Evolutionary conservation across 306 rosid genomes (phyloP).

Genomic region (Sicyos edulis): DNA sequence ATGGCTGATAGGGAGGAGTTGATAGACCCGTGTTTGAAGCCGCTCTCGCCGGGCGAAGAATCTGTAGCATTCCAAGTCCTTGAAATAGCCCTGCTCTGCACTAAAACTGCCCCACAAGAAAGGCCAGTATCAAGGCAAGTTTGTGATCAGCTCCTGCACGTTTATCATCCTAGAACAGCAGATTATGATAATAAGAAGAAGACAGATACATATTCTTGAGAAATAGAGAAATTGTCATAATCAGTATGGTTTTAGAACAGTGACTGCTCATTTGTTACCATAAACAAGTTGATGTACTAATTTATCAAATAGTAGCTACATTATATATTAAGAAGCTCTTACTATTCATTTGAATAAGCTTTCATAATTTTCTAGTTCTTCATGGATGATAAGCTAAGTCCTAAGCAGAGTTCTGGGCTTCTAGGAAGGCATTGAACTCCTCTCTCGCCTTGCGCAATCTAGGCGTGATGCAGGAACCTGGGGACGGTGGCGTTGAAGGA

Average conservation of each 20-base stretch:
- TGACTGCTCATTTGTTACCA: background rate
- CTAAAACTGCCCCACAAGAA: conserved; percentile 63
- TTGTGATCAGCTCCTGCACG: conserved; percentile 64
- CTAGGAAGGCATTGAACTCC: conserved; percentile 25
- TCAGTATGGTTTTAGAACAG: background rate
- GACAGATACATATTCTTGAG: conserved; percentile 16
- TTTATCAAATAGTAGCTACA: background rate
- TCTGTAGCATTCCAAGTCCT: conserved; percentile 67
- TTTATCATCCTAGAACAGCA: conserved; percentile 39
- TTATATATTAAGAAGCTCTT: background rate
- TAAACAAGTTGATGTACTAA: background rate
- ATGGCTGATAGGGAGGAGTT: conserved; percentile 36
- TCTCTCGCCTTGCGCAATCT: conserved; percentile 21
- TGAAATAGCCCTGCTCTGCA: conserved; percentile 83
- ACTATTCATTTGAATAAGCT: background rate
- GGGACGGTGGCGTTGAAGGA: conserved; percentile 49
- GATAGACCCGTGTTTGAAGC: conserved; percentile 58
- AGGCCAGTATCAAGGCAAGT: conserved; percentile 74
- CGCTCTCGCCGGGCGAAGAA: conserved; percentile 51
- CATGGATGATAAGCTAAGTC: background rate
- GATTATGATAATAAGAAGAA: conserved; percentile 40
- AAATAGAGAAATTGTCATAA: background rate
- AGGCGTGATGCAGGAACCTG: conserved; percentile 28
- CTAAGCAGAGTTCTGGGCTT: conserved; percentile 19
- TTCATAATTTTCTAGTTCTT: background rate